Evolutionary conservation across 148 eudicot species (phyloP), one percentile per base, ranked within the genome.

Genomic region (Persicaria maculosa): DNA sequence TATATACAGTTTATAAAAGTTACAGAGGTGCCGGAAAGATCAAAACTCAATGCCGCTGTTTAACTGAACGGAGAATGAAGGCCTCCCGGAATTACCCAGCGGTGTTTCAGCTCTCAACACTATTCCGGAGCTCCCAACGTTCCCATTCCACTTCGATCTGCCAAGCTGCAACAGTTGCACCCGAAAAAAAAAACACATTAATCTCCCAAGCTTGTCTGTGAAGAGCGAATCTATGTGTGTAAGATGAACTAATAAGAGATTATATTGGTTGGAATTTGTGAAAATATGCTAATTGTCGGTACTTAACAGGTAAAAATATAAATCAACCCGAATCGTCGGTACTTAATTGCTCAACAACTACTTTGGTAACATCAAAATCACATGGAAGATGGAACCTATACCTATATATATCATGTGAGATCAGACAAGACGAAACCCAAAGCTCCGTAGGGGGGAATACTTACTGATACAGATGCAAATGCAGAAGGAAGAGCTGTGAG

Each of bases 111-210:
- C 90, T 88, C 82, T 89, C 48, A 89, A 22, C 72, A 90, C 97
- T 65, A 95, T 68, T n/a, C 99, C 99, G 0, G 90, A 77, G 82
- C 81, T 88, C 70, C 97, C 94, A 25, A 88, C 87, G 77, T 90
- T 95, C 45, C 97, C 99, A 40, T 95, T 95, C 99, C 99, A 95
- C 87, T 90, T 95, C 0, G 97, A 95, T 81, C 99, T 88, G 72
- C 99, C 99, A 74, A 95, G 81, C 99, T 95, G 83, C 85, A 78
- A 68, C 5, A 31, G 2, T 31, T 1, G 2, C 40, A 31, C 40
- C 40, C 3, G 2, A 31, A 31, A 31, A n/a, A 31, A 31, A 31
- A 31, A 31, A 1, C 40, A 1, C 40, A 31, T 31, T 31, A 31
- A 31, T 31, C 40, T 2, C 40, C 40, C 40, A 31, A 31, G 40